Evolutionary conservation across 352 stramenopile species (phyloP).

Genomic region (Phytophthora boehmeriae): DNA sequence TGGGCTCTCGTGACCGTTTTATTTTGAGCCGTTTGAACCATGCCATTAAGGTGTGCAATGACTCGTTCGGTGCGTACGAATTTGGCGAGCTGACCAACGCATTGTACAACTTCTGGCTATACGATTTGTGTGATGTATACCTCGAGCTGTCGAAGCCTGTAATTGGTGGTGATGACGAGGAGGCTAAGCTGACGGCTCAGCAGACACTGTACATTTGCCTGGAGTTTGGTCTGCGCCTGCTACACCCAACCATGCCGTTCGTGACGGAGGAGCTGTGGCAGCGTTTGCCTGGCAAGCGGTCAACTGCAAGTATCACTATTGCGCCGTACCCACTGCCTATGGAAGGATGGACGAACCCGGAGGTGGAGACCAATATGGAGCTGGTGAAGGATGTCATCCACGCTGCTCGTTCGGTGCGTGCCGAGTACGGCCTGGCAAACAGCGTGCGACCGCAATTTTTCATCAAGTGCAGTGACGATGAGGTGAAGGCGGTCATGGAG

Average conservation of each 20-base stretch:
- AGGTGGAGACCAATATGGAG: conserved; percentile 93
- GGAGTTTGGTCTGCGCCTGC: conserved; percentile 86
- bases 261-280: conserved; percentile 96
- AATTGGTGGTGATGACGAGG: conserved; percentile 80
- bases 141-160: conserved; percentile 99
- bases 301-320: conserved; percentile 77
- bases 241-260: conserved; percentile 99
- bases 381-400: conserved; percentile 95
- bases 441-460: conserved; percentile 84
- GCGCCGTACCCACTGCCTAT: conserved; percentile 78
- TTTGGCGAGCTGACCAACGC: conserved; percentile 96
- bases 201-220: conserved; percentile 88
- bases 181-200: conserved; percentile 80
- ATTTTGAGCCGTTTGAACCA: conserved; percentile 86
- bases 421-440: conserved; percentile 85
- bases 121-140: conserved; percentile 99
- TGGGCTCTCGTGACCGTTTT: conserved; percentile 76
- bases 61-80: conserved; percentile 92
- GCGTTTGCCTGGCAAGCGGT: conserved; percentile 76
- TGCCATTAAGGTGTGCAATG: conserved; percentile 77
- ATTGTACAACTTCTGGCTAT: conserved; percentile 98
- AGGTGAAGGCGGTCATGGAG: conserved; percentile 73
- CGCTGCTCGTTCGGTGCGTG: conserved; percentile 94
- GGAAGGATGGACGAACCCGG: conserved; percentile 85
- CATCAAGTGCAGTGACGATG: conserved; percentile 89